phyloP scores from a whole-genome alignment of 2,329 filamentous ascomycete species.

The Calcarisporium arbuscula region DNA sequence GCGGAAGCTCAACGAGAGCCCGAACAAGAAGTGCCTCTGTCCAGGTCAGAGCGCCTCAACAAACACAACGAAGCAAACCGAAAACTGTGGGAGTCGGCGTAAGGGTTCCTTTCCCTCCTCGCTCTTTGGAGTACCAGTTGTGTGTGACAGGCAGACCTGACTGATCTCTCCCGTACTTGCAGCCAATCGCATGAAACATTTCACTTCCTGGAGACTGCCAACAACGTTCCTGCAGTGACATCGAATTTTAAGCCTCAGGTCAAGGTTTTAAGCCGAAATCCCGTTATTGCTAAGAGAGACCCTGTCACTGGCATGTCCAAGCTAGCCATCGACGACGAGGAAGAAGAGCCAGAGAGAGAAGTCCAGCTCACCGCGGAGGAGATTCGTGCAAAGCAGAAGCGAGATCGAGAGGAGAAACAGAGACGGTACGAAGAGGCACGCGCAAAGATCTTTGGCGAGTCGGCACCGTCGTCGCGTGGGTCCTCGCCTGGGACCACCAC shows the following conservation, averaged over 20 bases:
- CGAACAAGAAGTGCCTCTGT: slow-evolving; percentile 26
- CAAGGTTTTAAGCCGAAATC: slow-evolving; percentile 80
- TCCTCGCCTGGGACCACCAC: slow-evolving; percentile 54
- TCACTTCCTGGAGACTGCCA: slow-evolving; percentile 65
- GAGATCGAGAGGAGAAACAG: slow-evolving; percentile 83
- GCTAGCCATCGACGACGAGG: slow-evolving; percentile 42
- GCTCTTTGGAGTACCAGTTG: slow-evolving; percentile 2
- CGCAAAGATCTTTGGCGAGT: slow-evolving; percentile 76
- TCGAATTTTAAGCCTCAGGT: slow-evolving; percentile 74
- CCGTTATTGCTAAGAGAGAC: slow-evolving; percentile 55
- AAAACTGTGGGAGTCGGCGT: slow-evolving; percentile 87
- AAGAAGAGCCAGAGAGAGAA: slow-evolving; percentile 60
- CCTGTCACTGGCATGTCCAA: slow-evolving; percentile 41
- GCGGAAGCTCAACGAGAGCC: slow-evolving; percentile 29
- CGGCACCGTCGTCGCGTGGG: slow-evolving; percentile 46
- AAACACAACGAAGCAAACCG: slow-evolving; percentile 79
- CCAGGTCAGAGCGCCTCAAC: slow-evolving; percentile 69
- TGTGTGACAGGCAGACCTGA: slow-evolving; percentile 8
- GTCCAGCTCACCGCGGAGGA: slow-evolving; percentile 66
- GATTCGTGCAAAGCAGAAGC: slow-evolving; percentile 68
- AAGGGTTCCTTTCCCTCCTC: slow-evolving; percentile 25
- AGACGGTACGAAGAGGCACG: slow-evolving; percentile 82
- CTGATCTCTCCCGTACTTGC: slow-evolving; percentile 4
- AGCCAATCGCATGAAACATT: slow-evolving; percentile 71
- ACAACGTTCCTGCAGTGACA: slow-evolving; percentile 52